These are phyloP conservation scores for Aspergillus puulaauensis DNA, from an alignment of 2,329 filamentous ascomycete species.

Conservation along the genomic window DNA sequence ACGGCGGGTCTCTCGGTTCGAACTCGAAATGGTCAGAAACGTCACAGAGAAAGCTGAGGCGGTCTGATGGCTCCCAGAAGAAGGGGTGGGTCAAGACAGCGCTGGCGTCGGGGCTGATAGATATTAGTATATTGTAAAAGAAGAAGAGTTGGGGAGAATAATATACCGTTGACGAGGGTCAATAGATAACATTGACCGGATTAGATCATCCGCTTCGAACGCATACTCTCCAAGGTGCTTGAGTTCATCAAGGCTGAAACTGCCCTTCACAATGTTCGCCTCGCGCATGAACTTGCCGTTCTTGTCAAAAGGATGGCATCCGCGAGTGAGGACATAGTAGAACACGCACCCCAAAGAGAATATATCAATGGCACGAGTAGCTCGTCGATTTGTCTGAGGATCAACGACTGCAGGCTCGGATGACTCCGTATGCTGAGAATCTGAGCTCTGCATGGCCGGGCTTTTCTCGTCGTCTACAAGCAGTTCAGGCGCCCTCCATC, in stretches of 20 bases:
- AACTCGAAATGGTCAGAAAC: constrained; percentile 96
- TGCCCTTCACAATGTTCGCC: constrained; percentile 92
- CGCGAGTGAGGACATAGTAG: constrained; percentile 95
- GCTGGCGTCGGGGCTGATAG: constrained; percentile 62
- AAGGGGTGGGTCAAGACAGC: constrained; percentile 91
- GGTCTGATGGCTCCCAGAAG: constrained; percentile 90
- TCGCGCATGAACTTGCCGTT: constrained; percentile 94
- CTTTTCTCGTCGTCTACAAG: constrained; percentile 74
- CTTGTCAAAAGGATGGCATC: constrained; percentile 88
- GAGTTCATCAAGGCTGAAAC: constrained; percentile 69
- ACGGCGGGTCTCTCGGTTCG: constrained; percentile 80
- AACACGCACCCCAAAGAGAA: constrained; percentile 98
- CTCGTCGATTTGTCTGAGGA: constrained; percentile 66
- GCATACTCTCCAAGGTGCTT: constrained; percentile 78
- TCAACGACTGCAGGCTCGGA: constrained; percentile 54
- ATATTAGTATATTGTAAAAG: background rate
- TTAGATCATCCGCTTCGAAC: constrained; percentile 82
- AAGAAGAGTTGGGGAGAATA: background rate
- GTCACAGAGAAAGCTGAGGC: constrained; percentile 89
- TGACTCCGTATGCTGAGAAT: constrained; percentile 42
- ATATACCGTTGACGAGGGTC: constrained; percentile 60
- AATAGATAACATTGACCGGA: constrained; percentile 73
- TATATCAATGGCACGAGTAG: constrained; percentile 94
- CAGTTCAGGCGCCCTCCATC: constrained; percentile 94
- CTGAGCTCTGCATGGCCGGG: constrained; percentile 27